These are phyloP conservation scores for Hydnomerulius pinastri DNA, from an alignment of 768 basidiomycete genomes.

Conservation along the genomic window DNA sequence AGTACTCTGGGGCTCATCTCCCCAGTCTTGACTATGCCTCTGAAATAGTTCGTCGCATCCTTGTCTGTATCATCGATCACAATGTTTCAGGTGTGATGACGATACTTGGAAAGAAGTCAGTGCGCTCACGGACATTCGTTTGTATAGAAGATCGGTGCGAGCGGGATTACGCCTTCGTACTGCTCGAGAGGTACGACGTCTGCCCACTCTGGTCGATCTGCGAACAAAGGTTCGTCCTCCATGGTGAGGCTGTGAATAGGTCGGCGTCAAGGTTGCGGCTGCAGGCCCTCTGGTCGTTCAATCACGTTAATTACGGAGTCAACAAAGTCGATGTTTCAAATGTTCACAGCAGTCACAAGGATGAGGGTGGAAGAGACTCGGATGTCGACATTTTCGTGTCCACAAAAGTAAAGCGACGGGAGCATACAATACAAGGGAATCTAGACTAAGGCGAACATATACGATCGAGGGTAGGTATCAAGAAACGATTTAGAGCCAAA, in stretches of 20 bases:
- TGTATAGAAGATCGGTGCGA: conserved; percentile 92
- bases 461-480: conserved; percentile 21
- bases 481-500: conserved; percentile 17
- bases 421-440: conserved; percentile 23
- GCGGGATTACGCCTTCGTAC: conserved; percentile 72
- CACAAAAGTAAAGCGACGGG: conserved; percentile 10
- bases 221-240: conserved; percentile 43
- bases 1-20: conserved; percentile 85
- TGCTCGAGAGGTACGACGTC: conserved; percentile 83
- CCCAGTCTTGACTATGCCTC: conserved; percentile 72
- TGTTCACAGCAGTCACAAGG: neutral
- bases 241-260: conserved; percentile 11
- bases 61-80: conserved; percentile 57
- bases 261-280: no score
- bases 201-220: conserved; percentile 71
- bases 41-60: conserved; percentile 91
- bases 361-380: neutral
- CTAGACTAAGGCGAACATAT: conserved; percentile 22
- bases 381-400: conserved; percentile 3
- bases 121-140: conserved; percentile 68
- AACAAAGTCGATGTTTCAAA: no score
- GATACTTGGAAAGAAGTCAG: neutral
- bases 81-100: conserved; percentile 11
- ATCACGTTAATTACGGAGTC: no score
- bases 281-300: no score